Evolutionary conservation across 352 stramenopile species (phyloP).

Genomic region (Phytopythium cucurbitacearum): DNA sequence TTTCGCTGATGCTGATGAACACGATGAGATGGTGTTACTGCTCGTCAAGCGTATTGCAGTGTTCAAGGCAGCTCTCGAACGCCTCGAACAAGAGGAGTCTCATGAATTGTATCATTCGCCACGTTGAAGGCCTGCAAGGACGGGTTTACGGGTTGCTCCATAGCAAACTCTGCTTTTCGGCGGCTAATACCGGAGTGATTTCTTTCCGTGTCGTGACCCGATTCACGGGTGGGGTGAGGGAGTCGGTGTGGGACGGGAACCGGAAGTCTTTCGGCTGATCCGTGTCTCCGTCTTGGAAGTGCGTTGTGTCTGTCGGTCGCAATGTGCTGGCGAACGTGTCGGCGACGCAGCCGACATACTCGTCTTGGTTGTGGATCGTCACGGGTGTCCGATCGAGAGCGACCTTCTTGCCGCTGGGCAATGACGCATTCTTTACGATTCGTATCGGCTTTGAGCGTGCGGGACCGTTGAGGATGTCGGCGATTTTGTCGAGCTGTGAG

Average conservation of each 20-base stretch:
- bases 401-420: conserved; percentile 74
- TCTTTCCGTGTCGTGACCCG: conserved; percentile 48
- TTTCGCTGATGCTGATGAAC: conserved; percentile 12
- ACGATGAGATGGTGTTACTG: conserved; percentile 37
- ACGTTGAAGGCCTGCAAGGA: neutral
- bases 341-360: conserved; percentile 47
- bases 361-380: conserved; percentile 65
- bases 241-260: conserved; percentile 49
- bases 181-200: conserved; percentile 22
- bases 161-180: conserved; percentile 45
- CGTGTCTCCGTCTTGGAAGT: conserved; percentile 34
- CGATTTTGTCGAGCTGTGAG: conserved; percentile 73
- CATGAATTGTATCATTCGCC: neutral
- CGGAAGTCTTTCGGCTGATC: conserved; percentile 47
- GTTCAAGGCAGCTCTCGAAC: conserved; percentile 37
- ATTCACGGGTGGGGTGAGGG: conserved; percentile 60
- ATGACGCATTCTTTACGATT: conserved; percentile 70
- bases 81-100: conserved; percentile 13
- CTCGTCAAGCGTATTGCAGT: conserved; percentile 35
- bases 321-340: conserved; percentile 49
- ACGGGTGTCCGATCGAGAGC: conserved; percentile 52
- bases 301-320: conserved; percentile 23
- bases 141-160: conserved; percentile 39
- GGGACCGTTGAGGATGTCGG: conserved; percentile 60
- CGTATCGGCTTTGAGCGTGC: conserved; percentile 59